These are phyloP conservation scores for Colletotrichum endophyticum DNA, from an alignment of 2,329 filamentous ascomycete genomes.

Conservation along the genomic window DNA sequence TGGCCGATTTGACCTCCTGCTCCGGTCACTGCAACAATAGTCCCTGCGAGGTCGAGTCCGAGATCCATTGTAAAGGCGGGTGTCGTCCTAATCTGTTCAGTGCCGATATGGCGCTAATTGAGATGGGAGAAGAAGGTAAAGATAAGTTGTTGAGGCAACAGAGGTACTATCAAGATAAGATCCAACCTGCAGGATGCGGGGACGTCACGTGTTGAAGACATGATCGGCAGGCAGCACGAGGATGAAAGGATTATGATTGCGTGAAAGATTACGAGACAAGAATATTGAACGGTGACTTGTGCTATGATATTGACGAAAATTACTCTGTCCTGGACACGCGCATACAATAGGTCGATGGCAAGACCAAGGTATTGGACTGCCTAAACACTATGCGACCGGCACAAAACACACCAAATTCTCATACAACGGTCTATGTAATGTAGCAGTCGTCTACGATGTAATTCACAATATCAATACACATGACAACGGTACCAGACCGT, in stretches of 20 bases:
- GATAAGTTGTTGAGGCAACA: fast-evolving
- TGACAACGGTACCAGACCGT: not conserved
- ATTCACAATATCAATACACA: not conserved
- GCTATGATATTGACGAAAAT: no score
- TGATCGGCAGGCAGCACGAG: no score
- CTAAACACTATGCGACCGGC: no score
- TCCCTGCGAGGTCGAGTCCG: fast-evolving
- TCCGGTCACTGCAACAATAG: fast-evolving
- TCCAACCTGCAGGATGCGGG: not conserved
- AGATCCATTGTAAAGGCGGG: not conserved
- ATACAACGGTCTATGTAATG: fast-evolving
- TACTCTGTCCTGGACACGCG: fast-evolving
- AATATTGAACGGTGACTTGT: no score
- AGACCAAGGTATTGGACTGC: no score
- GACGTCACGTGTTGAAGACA: not conserved
- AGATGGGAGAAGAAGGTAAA: no score
- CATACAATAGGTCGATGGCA: no score
- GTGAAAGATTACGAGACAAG: not conserved
- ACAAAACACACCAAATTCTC: fast-evolving
- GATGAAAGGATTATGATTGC: fast-evolving
- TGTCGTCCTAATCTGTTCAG: no score
- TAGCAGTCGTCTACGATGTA: not conserved
- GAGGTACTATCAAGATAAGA: not conserved
- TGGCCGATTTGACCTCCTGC: not conserved
- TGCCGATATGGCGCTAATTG: no score